Evolutionary conservation across 768 basidiomycete genomes (phyloP), one percentile per base, ranked within the genome.

Genomic region (Chalciporus sphaerocephalus): DNA sequence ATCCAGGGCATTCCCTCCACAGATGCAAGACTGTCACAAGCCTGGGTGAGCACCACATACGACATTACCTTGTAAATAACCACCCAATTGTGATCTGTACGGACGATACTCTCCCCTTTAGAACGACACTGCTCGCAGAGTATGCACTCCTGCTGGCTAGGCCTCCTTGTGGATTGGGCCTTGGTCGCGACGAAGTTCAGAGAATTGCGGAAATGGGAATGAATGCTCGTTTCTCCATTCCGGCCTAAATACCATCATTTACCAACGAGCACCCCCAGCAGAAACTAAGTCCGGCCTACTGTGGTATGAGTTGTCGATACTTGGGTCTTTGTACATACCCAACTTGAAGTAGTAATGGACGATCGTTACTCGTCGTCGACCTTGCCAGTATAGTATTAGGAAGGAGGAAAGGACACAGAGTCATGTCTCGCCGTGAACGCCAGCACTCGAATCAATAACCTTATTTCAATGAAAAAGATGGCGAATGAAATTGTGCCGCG

Each of bases 51-150:
- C 88, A 91, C 53, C 89, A 91, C 54, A 81, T 92, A 48, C 67
- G 67, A 20, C 76, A 81, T 55, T 87, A 86, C 59, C 72, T 91
- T 22, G 62, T 66, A 40, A 69, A 73, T 32, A 63, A 77, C 33
- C 85, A 91, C 54, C 87, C 87, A 1, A 71, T 92, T 30, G 74
- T 77, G 8, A 85, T 92, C 46, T 92, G 86, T 58, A 92, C 89
- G 24, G 90, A 92, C 58, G 90, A 92, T 59, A 80, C 74, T 5
- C 79, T 92, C 15, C 81, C 83, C 0, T 92, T 92, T 66, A 77
- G 79, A 20, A 91, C 81, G 8, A 81, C 84, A 3, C 70, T 92
- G 2, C 57, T 83, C 0, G 87, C 72, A 3, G 90, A 92, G 61
- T 92, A 92, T 51, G 87, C 89, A 0, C 68, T 92, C 6, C 75